A percentile compares a stretch with the other conserved stretches of the same genome.
These are phyloP conservation scores for Trichophyton verrucosum DNA, from an alignment of 2,329 filamentous ascomycete genomes.

Conservation along the genomic window DNA sequence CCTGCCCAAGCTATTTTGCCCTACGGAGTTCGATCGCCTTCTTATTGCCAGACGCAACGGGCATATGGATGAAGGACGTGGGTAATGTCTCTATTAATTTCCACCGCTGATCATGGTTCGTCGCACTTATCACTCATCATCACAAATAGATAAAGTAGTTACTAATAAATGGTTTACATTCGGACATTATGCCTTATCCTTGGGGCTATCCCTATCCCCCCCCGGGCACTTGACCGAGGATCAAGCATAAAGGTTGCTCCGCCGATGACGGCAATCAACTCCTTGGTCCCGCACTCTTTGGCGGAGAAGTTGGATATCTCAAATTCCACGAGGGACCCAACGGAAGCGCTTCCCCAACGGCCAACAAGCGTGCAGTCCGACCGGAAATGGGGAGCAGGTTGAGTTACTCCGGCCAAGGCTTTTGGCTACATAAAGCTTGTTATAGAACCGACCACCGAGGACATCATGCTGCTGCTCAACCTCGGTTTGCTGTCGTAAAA, in stretches of 20 bases:
- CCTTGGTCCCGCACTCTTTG: neutral
- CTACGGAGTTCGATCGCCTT: neutral
- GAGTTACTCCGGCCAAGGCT: neutral
- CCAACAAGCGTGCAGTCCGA: neutral
- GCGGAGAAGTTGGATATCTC: neutral
- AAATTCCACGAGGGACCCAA: neutral
- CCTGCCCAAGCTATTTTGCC: too few relatives aligned
- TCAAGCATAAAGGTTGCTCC: neutral
- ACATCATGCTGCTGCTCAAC: neutral
- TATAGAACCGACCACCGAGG: neutral
- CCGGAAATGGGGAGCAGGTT: neutral
- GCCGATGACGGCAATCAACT: neutral
- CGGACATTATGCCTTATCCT: neutral
- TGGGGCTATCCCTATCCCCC: neutral
- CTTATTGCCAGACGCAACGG: neutral
- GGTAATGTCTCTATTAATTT: neutral
- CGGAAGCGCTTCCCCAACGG: neutral
- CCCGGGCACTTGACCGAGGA: neutral
- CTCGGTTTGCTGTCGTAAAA: neutral
- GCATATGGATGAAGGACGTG: neutral
- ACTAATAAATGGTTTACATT: neutral
- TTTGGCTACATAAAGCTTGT: neutral
- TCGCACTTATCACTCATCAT: neutral
- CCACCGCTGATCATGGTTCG: neutral
- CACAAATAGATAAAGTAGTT: neutral